A percentile compares a stretch with the other conserved stretches of the same genome.
Evolutionary conservation across 108 stramenopile genomes (phyloP).

Genomic region (Skeletonema costatum): DNA sequence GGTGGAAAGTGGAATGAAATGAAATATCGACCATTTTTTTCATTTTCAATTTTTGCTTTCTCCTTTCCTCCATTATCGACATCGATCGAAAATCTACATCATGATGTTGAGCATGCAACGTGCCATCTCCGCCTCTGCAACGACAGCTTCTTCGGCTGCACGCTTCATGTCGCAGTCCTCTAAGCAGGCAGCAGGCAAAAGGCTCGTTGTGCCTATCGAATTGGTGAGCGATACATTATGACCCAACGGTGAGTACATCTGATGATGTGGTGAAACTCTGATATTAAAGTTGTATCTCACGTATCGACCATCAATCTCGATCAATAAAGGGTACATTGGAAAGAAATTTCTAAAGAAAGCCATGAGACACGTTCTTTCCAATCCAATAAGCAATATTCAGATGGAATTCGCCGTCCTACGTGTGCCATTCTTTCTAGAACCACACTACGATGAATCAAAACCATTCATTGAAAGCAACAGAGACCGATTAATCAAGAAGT

Average conservation of each 20-base stretch:
- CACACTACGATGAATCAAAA: slow-evolving; percentile 69
- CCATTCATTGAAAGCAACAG: slow-evolving; percentile 83
- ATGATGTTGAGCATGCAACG: slow-evolving; percentile 3
- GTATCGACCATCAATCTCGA: neutral
- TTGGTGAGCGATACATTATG: slow-evolving; percentile 82
- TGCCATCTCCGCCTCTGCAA: neutral
- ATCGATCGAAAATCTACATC: no score
- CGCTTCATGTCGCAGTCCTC: neutral
- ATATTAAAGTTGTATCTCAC: neutral
- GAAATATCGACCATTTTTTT: no score
- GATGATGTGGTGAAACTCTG: neutral
- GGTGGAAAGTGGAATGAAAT: no score
- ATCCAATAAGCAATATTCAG: slow-evolving; percentile 52
- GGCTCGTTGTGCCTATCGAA: slow-evolving; percentile 68
- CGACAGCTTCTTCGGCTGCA: neutral
- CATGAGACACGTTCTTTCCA: slow-evolving; percentile 60
- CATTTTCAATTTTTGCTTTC: no score
- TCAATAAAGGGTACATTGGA: slow-evolving; percentile 63
- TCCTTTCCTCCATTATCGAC: no score
- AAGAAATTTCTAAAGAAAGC: slow-evolving; percentile 81
- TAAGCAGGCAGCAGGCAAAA: neutral
- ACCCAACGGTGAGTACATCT: slow-evolving; percentile 61
- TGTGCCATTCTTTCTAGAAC: slow-evolving; percentile 89
- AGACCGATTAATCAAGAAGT: slow-evolving; percentile 76
- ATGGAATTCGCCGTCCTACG: slow-evolving; percentile 77